phyloP scores from a whole-genome alignment of 805 yeast genomes.

The Saccharomycopsis sp. region DNA sequence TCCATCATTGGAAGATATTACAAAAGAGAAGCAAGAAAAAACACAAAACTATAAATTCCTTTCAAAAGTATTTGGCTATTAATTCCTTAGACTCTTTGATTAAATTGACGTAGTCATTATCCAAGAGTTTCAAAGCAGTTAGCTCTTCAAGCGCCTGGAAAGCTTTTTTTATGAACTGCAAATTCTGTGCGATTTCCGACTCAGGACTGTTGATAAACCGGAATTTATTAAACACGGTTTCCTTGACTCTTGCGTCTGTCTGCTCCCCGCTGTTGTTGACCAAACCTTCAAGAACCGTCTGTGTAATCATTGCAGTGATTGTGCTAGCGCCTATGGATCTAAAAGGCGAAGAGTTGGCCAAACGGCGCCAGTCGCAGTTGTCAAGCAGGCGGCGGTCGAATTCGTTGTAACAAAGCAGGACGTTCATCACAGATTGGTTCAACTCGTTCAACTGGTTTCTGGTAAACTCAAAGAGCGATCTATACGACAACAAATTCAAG shows the following conservation, averaged over 20 bases:
- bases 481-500: slow-evolving; percentile 54
- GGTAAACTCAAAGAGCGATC: slow-evolving; percentile 54
- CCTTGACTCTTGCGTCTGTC: slow-evolving; percentile 17
- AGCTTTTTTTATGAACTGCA: slow-evolving; percentile 5
- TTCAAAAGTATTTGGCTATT: background rate
- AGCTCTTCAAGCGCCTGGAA: slow-evolving; percentile 4
- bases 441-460: slow-evolving; percentile 45
- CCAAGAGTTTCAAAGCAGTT: background rate
- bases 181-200: background rate
- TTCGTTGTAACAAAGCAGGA: slow-evolving; percentile 49
- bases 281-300: slow-evolving; percentile 30
- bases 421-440: slow-evolving; percentile 45
- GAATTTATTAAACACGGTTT: slow-evolving; percentile 13
- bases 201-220: slow-evolving; percentile 1
- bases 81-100: slow-evolving; percentile 17
- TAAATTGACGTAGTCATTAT: slow-evolving; percentile 6
- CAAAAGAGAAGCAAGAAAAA: background rate
- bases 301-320: slow-evolving; percentile 53
- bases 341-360: slow-evolving; percentile 59
- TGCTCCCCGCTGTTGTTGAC: slow-evolving; percentile 17
- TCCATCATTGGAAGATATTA: no score
- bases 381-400: slow-evolving; percentile 44
- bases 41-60: background rate
- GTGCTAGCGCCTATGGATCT: slow-evolving; percentile 50
- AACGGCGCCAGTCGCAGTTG: slow-evolving; percentile 50